Evolutionary conservation across 1,284 basidiomycete genomes (phyloP), one percentile per base, ranked within the genome.

Genomic region (Puccinia polysora): DNA sequence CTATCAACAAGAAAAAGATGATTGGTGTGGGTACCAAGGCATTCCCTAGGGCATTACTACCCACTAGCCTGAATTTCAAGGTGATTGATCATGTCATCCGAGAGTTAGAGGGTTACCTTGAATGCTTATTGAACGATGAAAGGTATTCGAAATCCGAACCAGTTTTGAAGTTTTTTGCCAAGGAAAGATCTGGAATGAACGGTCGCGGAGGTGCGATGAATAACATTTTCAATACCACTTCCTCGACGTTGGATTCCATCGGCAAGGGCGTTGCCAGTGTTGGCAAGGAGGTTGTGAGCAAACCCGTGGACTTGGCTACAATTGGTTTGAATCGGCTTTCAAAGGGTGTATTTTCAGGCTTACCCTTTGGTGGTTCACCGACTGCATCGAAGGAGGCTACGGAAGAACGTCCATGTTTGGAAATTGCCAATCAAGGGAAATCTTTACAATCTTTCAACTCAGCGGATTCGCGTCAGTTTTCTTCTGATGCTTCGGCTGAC

Each of bases 21-120:
- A 32, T 53, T 12, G 68, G 68, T 12, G 55, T 70, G 28, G 68
- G 68, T 40, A 70, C 68, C 30, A 62, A 50, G 40, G 55, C 40
- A 12, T 70, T 70, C 53, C 68, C 68, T 20, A 70, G 68, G 30
- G 68, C 68, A 30, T 62, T 70, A 32, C 62, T 70, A 53, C 68
- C 68, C 20, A 70, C 45, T 12, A 58, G 50, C 45, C 45, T 70
- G 47, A 70, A 70, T 23, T 62, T 70, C 18, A 62, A 62, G 30
- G 52, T 58, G 18, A 62, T 60, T 28, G 68, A 70, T 52, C 58
- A 62, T 40, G 47, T 70, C 23, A 36, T 55, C 10, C 28, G 68
- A 15, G 58, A 70, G 30, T 43, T 70, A 20, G 58, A 70, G 53
- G 68, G 40, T 34, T 70, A 70, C 23, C 32, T 70, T 5, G 30